A percentile compares a stretch with the other conserved stretches of the same genome.
Evolutionary conservation across 176 grass and related monocot genomes (phyloP).

Genomic region (Triticum aestivum): IWGSC_CS_RefSeq_v2.1 NC_057799.1:294620432-294620931

Average conservation of each 20-base stretch:
- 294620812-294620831: background rate
- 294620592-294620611: slow-evolving; percentile 93
- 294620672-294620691: slow-evolving; percentile 78
- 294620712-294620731: slow-evolving; percentile 47
- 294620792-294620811: background rate
- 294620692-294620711: background rate
- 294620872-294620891: background rate
- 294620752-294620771: slow-evolving; percentile 30
- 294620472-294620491: slow-evolving; percentile 94
- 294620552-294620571: slow-evolving; percentile 99
- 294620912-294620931: too few relatives aligned
- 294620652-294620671: slow-evolving; percentile 98
- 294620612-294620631: slow-evolving; percentile 98
- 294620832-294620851: slow-evolving; percentile 16
- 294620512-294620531: slow-evolving; percentile 77
- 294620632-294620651: slow-evolving; percentile 99
- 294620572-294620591: slow-evolving; percentile 99
- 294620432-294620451: slow-evolving; percentile 98
- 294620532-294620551: slow-evolving; percentile 98
- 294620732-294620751: background rate
- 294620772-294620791: slow-evolving; percentile 39
- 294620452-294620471: slow-evolving; percentile 90
- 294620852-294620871: background rate
- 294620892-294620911: background rate
- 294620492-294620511: slow-evolving; percentile 77